Conservation (phyloP, 352 stramenopile species). For the Phytophthora uliginosa region DNA sequence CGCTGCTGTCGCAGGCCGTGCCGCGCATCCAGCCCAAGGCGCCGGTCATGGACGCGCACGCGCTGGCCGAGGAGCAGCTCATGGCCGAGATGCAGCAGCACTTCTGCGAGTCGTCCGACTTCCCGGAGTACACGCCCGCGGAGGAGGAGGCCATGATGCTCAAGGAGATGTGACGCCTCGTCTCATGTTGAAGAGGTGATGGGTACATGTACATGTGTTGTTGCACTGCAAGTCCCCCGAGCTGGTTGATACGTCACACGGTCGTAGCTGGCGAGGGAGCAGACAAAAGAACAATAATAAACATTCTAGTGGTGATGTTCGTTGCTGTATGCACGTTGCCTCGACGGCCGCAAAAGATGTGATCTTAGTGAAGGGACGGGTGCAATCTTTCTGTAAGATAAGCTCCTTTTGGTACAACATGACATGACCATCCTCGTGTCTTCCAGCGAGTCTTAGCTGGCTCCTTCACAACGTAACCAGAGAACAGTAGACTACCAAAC, state of each 20-base stretch:
- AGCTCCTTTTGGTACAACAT: neutral
- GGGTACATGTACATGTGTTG: neutral
- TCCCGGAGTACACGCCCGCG: constrained; percentile 56
- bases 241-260: neutral
- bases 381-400: neutral
- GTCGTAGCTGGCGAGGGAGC: constrained; percentile 10
- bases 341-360: neutral
- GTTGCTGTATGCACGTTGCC: neutral
- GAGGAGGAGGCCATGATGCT: constrained; percentile 68
- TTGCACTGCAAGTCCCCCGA: neutral
- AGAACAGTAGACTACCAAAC: neutral
- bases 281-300: constrained; percentile 3
- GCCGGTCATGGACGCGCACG: constrained; percentile 33
- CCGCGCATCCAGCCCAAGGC: constrained; percentile 14
- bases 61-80: constrained; percentile 48
- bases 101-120: constrained; percentile 78
- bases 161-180: constrained; percentile 26
- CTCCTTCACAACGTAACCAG: neutral
- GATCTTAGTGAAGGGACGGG: neutral
- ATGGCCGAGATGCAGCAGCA: constrained; percentile 43
- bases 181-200: neutral
- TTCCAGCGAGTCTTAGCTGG: neutral
- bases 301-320: neutral
- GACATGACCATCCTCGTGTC: neutral
- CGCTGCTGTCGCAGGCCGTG: constrained; percentile 50